These are phyloP conservation scores for Eimeria sp. DNA, from an alignment of 169 alveolate genomes.

Conservation along the genomic window DNA sequence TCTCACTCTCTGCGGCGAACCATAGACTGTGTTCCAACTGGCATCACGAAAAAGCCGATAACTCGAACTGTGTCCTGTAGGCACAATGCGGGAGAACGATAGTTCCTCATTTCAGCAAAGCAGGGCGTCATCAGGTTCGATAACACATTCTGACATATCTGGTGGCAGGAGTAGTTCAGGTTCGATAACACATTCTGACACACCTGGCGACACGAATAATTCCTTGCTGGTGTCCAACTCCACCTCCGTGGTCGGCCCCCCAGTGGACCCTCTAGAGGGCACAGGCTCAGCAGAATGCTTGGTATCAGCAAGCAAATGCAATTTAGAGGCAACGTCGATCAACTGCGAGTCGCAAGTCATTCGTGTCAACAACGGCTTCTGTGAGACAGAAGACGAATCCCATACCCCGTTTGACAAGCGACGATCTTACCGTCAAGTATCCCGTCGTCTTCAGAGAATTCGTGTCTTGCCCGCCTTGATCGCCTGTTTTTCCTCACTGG, in stretches of 20 bases:
- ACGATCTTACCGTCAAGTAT: constrained; percentile 25
- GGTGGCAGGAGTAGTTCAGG: neutral
- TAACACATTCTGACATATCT: neutral
- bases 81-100: neutral
- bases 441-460: constrained; percentile 28
- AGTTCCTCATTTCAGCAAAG: neutral
- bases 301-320: neutral
- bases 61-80: neutral
- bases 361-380: neutral
- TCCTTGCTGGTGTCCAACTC: neutral
- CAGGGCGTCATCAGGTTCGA: neutral
- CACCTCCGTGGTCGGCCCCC: neutral
- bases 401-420: constrained; percentile 20
- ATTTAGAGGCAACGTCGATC: neutral
- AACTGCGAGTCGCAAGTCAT: neutral
- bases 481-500: constrained; percentile 20
- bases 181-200: neutral
- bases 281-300: neutral
- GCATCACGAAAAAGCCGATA: neutral
- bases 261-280: neutral
- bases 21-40: neutral
- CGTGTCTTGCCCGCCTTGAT: constrained; percentile 43
- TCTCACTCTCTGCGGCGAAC: neutral
- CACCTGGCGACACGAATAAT: neutral
- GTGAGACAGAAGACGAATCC: constrained; percentile 3